Base-by-base conservation (phyloP, 2,329 filamentous ascomycete species). In the Fonsecaea multimorphosa region DNA sequence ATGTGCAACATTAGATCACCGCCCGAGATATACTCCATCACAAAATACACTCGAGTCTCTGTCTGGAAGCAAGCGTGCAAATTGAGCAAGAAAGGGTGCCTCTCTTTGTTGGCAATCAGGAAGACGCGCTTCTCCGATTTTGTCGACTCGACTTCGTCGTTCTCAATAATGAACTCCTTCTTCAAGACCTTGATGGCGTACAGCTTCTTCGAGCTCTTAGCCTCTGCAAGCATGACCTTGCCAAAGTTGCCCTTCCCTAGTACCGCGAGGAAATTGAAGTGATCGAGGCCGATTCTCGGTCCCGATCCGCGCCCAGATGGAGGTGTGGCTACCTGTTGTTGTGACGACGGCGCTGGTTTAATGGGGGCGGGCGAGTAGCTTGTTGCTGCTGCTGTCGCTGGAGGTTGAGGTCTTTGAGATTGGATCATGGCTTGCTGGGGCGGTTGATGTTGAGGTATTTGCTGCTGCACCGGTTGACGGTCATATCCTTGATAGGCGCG, bases 101-200 rank as follows among this genome's bases (percentile, higher is more conserved):
- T 89, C 77, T 98, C 95, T 77, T 96, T 93, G 82, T 99, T 99
- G 36, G 95, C 95, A 76, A 99, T 91, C 77, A 99, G 78, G 82
- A 98, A 97, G 16, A 99, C 96, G 70, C 95, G 87, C 86, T 99
- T 99, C 80, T 99, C 95, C 0, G 95, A 99, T 70, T 94, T 88
- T 49, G 93, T 97, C 79, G 94, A 98, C 79, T 99, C 95, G 7
- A 99, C 95, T 81, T 99, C 95, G 76, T 99, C 95, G 71, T 99
- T 97, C 77, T 99, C 96, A 68, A 99, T 99, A 76, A 99, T 99
- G 78, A 99, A 99, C 78, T 99, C 95, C 82, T 99, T 99, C 86
- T 99, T 99, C 72, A 99, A 82, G 40, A 99, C 95, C 81, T 99
- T 99, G 79, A 99, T 99, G 64, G 95, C 95, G 77, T 98, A 99